Percentiles rank a stretch among this genome's conserved stretches.
Evolutionary conservation across 2,329 filamentous ascomycete species (phyloP).

Genomic region (Exophiala viscosa): DNA sequence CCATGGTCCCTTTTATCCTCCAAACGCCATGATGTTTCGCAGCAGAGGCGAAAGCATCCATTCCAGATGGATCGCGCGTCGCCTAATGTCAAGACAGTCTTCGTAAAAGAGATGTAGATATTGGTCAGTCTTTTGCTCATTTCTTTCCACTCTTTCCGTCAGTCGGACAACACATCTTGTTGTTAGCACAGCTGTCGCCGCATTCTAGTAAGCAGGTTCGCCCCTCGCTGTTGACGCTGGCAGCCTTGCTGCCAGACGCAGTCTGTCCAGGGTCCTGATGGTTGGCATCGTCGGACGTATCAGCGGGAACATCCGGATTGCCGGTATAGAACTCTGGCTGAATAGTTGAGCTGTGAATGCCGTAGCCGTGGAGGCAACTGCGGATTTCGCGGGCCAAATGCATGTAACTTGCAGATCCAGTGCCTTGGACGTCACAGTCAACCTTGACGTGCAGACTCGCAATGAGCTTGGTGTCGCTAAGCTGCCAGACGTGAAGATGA

Average conservation of each 20-base stretch:
- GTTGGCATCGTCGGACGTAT: constrained; percentile 12
- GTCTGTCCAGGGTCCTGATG: constrained; percentile 6
- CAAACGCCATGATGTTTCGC: no score
- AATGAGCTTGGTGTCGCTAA: constrained; percentile 90
- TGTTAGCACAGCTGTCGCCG: constrained; percentile 42
- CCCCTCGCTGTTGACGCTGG: constrained; percentile 38
- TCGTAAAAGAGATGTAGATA: not conserved
- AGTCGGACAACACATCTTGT: constrained; percentile 27
- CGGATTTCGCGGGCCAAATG: constrained; percentile 75
- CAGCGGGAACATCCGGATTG: constrained; percentile 7
- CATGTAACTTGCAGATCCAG: constrained; percentile 81
- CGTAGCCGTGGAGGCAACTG: constrained; percentile 87
- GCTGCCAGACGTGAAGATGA: constrained; percentile 96
- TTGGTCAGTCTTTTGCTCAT: not conserved
- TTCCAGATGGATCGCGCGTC: no score
- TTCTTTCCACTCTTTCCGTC: constrained; percentile 20
- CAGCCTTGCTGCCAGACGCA: constrained; percentile 34
- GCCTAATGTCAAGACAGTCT: not conserved
- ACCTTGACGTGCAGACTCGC: constrained; percentile 93
- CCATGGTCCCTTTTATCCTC: no score
- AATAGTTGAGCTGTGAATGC: constrained; percentile 95
- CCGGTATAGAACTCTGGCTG: constrained; percentile 70
- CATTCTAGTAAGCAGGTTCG: constrained; percentile 47
- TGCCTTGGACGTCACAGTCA: constrained; percentile 79
- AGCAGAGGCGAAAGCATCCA: no score